Conservation (phyloP, 2,329 filamentous ascomycete genomes). For the Nigrospora oryzae region DNA sequence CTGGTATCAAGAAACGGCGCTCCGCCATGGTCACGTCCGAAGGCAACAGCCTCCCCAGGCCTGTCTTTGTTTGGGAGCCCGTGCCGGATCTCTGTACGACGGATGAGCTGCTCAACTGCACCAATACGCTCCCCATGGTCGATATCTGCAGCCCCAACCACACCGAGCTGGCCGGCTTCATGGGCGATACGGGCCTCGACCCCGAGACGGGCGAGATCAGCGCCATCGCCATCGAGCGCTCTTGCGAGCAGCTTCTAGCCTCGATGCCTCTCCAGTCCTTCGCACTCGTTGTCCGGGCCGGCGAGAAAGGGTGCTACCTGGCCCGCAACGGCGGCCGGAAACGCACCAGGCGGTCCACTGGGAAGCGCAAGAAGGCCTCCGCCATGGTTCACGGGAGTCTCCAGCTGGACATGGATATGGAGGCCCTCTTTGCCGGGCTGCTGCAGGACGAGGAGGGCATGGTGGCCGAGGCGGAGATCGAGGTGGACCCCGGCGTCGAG, state of each 20-base stretch:
- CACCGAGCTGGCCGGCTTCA: conserved; percentile 78
- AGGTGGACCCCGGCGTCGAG: conserved; percentile 56
- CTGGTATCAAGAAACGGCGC: conserved; percentile 56
- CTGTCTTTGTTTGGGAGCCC: conserved; percentile 89
- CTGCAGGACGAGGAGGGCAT: conserved; percentile 43
- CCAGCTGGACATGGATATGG: conserved; percentile 54
- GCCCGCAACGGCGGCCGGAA: conserved; percentile 49
- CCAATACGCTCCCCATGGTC: conserved; percentile 51
- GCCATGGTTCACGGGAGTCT: conserved; percentile 38
- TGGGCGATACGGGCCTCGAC: conserved; percentile 53
- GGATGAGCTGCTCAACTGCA: conserved; percentile 55
- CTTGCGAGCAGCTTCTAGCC: conserved; percentile 54
- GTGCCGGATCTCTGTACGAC: conserved; percentile 81
- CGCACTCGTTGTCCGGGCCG: conserved; percentile 61
- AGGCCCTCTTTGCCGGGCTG: conserved; percentile 50
- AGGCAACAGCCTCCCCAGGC: conserved; percentile 31
- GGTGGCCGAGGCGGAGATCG: conserved; percentile 48
- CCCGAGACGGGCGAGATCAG: conserved; percentile 46
- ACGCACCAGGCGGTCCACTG: conserved; percentile 19
- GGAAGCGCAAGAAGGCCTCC: conserved; percentile 33
- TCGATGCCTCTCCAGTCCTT: conserved; percentile 58
- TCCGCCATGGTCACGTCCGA: conserved; percentile 25
- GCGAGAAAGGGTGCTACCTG: conserved; percentile 63
- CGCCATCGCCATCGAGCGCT: conserved; percentile 42
- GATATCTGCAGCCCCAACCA: conserved; percentile 75